phyloP scores from a whole-genome alignment of 441 rosid species.

The Gossypium davidsonii region DNA sequence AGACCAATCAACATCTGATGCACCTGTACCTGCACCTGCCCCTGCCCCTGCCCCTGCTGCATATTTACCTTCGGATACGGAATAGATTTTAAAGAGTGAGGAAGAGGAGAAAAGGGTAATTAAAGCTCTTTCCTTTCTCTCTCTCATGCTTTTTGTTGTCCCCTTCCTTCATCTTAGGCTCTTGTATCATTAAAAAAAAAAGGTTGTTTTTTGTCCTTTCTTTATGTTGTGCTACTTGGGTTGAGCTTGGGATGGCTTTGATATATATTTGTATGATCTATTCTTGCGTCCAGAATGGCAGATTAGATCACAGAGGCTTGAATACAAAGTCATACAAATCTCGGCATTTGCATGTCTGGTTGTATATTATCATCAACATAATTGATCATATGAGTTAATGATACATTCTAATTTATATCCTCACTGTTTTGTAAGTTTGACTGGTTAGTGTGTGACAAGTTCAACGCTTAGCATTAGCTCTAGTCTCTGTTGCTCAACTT shows the following conservation, averaged over 20 bases:
- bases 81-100: constrained; percentile 33
- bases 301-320: not conserved
- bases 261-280: not conserved
- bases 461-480: no score
- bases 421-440: no score
- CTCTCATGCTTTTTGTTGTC: not conserved
- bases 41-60: constrained; percentile 7
- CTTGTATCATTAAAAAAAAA: constrained; percentile 26
- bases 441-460: no score
- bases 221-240: constrained; percentile 22
- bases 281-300: not conserved
- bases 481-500: no score
- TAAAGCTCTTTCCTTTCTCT: constrained; percentile 16
- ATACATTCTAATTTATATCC: not conserved
- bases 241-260: constrained; percentile 15
- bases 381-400: not conserved
- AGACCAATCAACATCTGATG: constrained; percentile 35
- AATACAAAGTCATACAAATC: not conserved
- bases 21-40: not conserved
- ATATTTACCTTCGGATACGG: constrained; percentile 60
- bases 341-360: not conserved
- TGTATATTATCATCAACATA: not conserved
- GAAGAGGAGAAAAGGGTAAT: constrained; percentile 28
- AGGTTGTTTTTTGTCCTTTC: not conserved
- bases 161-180: not conserved